Evolutionary conservation across 768 basidiomycete genomes (phyloP), one percentile per base, ranked within the genome.

Genomic region (Rhodotorula taiwanensis): DNA sequence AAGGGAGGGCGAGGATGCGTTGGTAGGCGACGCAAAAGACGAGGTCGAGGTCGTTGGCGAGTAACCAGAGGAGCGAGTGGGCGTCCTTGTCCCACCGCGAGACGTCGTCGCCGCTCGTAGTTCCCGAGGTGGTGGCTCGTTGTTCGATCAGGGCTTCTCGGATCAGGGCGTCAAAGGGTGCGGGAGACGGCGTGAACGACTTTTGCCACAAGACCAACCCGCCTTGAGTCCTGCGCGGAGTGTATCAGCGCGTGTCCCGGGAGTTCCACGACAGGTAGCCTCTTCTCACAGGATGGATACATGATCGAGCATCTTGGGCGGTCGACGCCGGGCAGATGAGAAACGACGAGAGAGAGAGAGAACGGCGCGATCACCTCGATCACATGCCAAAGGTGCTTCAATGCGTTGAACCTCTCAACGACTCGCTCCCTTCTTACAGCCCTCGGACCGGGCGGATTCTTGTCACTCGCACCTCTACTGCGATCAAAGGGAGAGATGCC

Each of bases 1-100:
- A 98, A 14, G 91, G 86, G 42, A 99, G 81, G 64, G 94, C 92
- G 23, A 99, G 81, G 63, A 99, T 90, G 60, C 93, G 88, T 73
- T 95, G 92, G 78, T 95, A 98, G 43, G 92, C 90, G 72, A 93
- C 92, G 74, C 95, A 94, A 73, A 99, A 98, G 58, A 98, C 93
- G 71, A 99, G 82, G 66, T 94, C 94, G 49, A 98, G 80, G 66
- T 93, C 91, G 74, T 99, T 99, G 34, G 88, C 86, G 72, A 92
- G 89, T 0, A 89, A 85, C 92, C 94, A 97, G 75, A 86, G 86
- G 55, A 97, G 84, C 31, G 90, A 86, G 71, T 91, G 94, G 3
- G 93, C 93, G 71, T 94, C 93, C 75, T 85, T 91, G 77, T 94
- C 92, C 74, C 89, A 92, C 4, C 55, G 30, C 27, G 66, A 65